A percentile compares a stretch with the other conserved stretches of the same genome.
Evolutionary conservation across 2,329 filamentous ascomycete species (phyloP).

Genomic region (Aureobasidium sp.): DNA sequence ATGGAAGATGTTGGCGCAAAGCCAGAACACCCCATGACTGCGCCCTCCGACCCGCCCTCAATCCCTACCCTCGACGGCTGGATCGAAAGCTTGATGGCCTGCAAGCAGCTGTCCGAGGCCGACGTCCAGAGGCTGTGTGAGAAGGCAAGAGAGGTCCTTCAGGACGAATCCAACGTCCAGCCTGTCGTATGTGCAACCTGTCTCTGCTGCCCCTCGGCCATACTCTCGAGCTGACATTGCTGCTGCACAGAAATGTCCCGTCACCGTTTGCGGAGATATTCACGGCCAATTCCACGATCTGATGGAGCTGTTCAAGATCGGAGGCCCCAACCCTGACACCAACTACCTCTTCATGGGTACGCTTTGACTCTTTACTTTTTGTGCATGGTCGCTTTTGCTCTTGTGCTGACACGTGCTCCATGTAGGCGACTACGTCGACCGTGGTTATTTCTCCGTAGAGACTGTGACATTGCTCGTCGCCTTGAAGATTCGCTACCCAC

Average conservation of each 20-base stretch:
- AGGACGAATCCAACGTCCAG: constrained; percentile 97
- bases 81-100: constrained; percentile 97
- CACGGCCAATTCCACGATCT: constrained; percentile 98
- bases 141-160: constrained; percentile 93
- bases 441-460: constrained; percentile 98
- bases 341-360: constrained; percentile 99
- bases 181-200: constrained; percentile 68
- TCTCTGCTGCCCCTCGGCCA: neutral
- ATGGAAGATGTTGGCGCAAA: constrained; percentile 96
- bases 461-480: constrained; percentile 93
- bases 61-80: constrained; percentile 93
- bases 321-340: constrained; percentile 93
- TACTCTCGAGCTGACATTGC: constrained; percentile 1
- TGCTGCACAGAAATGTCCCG: constrained; percentile 69
- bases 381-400: constrained; percentile 16
- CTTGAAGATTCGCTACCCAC: constrained; percentile 85
- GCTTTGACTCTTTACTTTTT: constrained; percentile 25
- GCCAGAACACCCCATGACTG: constrained; percentile 62
- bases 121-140: constrained; percentile 97
- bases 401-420: constrained; percentile 19
- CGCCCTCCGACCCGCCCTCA: constrained; percentile 75
- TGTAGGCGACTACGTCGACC: constrained; percentile 91
- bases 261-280: constrained; percentile 97
- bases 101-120: constrained; percentile 92
- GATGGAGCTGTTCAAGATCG: constrained; percentile 99